phyloP scores from a whole-genome alignment of 768 basidiomycete genomes.

The Termitomyces sp. region DNA sequence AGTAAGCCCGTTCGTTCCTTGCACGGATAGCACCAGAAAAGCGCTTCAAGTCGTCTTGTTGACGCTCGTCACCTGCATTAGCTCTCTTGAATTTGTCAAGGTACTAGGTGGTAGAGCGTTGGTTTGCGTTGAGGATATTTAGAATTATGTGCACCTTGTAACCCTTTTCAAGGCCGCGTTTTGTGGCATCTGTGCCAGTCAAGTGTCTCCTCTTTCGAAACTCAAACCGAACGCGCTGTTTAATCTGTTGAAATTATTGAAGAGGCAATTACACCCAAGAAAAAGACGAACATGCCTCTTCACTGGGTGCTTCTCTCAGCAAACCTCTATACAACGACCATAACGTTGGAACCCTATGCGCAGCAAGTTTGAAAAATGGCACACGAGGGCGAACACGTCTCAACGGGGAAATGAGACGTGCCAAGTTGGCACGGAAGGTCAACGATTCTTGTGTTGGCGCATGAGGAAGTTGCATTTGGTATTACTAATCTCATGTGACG shows the following conservation, averaged over 20 bases:
- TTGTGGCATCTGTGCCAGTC: conserved; percentile 50
- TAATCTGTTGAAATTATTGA: conserved; percentile 36
- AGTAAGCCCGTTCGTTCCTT: conserved; percentile 43
- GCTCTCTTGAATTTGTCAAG: conserved; percentile 53
- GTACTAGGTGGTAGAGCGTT: conserved; percentile 36
- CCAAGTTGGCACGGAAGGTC: conserved; percentile 47
- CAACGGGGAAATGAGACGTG: conserved; percentile 47
- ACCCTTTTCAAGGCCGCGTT: conserved; percentile 38
- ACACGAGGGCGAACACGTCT: conserved; percentile 54
- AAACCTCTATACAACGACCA: conserved; percentile 76
- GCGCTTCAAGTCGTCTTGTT: conserved; percentile 41
- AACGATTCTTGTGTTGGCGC: conserved; percentile 27
- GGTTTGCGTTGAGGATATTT: neutral
- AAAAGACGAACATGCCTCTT: conserved; percentile 38
- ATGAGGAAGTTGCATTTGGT: conserved; percentile 11
- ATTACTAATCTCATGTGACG: neutral
- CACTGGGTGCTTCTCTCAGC: conserved; percentile 46
- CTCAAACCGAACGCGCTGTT: conserved; percentile 45
- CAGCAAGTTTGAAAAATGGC: conserved; percentile 63
- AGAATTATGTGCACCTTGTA: conserved; percentile 44
- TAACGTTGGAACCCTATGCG: conserved; percentile 72
- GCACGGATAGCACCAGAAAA: conserved; percentile 54
- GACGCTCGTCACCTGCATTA: conserved; percentile 43
- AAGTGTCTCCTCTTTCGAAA: conserved; percentile 48
- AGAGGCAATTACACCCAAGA: neutral